phyloP scores from a whole-genome alignment of 257 asterid genomes.

The Jacaranda mimosifolia region DNA sequence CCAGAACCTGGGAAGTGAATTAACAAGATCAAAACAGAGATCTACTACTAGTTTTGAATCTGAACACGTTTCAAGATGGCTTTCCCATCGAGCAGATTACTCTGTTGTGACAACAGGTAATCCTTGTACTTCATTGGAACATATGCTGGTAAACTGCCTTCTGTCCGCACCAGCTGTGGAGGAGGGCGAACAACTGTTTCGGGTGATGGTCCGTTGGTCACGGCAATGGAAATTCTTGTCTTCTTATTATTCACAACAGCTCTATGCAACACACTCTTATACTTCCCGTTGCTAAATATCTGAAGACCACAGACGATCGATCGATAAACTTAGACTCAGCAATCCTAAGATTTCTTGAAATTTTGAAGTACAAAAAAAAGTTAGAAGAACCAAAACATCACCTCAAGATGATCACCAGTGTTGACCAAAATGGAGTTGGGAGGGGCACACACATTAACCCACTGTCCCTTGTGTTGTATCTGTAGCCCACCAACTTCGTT shows the following conservation, averaged over 20 bases:
- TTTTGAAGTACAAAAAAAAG: too few species aligned
- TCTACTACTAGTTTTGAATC: constrained; percentile 33
- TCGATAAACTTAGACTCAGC: too few species aligned
- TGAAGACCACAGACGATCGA: neutral
- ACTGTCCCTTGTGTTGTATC: constrained; percentile 61
- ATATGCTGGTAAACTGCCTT: constrained; percentile 43
- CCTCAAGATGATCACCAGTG: constrained; percentile 89
- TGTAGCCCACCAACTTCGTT: constrained; percentile 73
- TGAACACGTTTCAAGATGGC: constrained; percentile 53
- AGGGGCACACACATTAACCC: constrained; percentile 60
- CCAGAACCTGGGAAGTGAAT: neutral
- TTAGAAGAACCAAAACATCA: constrained; percentile 11
- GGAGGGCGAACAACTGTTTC: constrained; percentile 64
- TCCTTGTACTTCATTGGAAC: constrained; percentile 66
- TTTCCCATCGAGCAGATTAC: constrained; percentile 60
- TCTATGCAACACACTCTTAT: constrained; percentile 82
- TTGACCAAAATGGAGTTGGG: constrained; percentile 76
- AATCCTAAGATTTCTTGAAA: too few species aligned
- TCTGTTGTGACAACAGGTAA: constrained; percentile 64
- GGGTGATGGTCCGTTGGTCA: constrained; percentile 71
- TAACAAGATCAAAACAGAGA: neutral
- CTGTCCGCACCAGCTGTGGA: constrained; percentile 33
- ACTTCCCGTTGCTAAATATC: constrained; percentile 87
- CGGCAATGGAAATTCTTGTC: constrained; percentile 73
- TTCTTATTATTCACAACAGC: constrained; percentile 65